phyloP scores from a whole-genome alignment of 2,329 filamentous ascomycete species.

The Coleophoma eucalyptorum region DNA sequence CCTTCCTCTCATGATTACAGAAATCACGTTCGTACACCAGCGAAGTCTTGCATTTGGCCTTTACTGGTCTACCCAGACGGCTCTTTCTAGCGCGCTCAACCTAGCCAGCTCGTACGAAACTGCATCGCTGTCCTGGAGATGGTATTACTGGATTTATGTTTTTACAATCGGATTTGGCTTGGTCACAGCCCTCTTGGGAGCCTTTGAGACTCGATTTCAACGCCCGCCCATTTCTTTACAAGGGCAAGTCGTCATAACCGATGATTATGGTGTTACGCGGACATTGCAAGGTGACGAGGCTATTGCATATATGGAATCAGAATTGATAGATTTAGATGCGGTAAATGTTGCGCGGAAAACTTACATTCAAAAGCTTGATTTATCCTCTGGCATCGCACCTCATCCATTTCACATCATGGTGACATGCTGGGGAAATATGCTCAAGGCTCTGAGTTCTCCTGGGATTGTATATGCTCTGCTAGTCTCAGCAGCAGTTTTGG shows the following conservation, averaged over 20 bases:
- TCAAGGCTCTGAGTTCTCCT: background rate
- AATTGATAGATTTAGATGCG: background rate
- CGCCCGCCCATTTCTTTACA: slow-evolving; percentile 28
- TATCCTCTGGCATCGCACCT: background rate
- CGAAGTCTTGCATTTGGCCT: slow-evolving; percentile 30
- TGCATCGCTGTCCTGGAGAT: slow-evolving; percentile 32
- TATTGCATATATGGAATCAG: background rate
- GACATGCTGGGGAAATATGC: background rate
- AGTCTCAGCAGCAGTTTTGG: slow-evolving; percentile 31
- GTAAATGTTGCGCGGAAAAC: background rate
- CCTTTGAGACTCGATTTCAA: slow-evolving; percentile 35
- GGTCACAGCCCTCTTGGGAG: slow-evolving; percentile 31
- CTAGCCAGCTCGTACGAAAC: slow-evolving; percentile 31
- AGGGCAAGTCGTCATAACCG: slow-evolving; percentile 31
- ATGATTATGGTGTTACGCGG: background rate
- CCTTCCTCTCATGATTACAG: slow-evolving; percentile 34
- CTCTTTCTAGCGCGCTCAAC: slow-evolving; percentile 28
- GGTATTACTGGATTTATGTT: slow-evolving; percentile 37
- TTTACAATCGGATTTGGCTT: slow-evolving; percentile 30
- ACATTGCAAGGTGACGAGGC: background rate
- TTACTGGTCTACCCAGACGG: slow-evolving; percentile 35
- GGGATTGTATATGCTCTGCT: slow-evolving; percentile 29
- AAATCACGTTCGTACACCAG: slow-evolving; percentile 36
- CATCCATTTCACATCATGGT: background rate
- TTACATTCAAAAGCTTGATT: background rate